A percentile compares a stretch with the other conserved stretches of the same genome.
Evolutionary conservation across 2,329 filamentous ascomycete genomes (phyloP).

Genomic region (Dactylellina drechsleri): DNA sequence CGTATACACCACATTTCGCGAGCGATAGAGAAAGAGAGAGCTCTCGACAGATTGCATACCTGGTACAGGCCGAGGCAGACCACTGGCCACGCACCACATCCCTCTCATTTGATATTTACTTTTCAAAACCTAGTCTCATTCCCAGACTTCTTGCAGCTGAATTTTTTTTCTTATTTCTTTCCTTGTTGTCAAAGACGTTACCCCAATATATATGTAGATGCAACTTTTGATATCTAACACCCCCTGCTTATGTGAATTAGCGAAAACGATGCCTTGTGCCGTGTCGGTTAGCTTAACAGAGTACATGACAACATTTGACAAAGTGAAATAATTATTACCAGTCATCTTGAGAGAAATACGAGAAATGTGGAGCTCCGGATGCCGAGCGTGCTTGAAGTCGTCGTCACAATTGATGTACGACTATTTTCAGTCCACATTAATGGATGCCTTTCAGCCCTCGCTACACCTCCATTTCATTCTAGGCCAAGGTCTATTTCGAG

Average conservation of each 20-base stretch:
- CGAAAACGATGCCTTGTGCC: constrained; percentile 53
- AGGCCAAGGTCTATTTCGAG: too few species aligned
- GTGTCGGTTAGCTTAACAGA: constrained; percentile 49
- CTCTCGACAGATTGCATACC: constrained; percentile 44
- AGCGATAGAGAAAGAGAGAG: constrained; percentile 6
- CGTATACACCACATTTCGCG: too few species aligned
- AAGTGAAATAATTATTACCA: constrained; percentile 27
- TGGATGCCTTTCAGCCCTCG: not conserved
- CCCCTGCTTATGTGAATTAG: constrained; percentile 41
- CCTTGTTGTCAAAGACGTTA: not conserved
- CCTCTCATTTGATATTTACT: not conserved
- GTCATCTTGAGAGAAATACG: constrained; percentile 38
- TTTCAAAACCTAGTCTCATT: too few species aligned
- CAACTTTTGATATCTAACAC: constrained; percentile 23
- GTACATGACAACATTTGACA: constrained; percentile 27
- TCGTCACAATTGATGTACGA: constrained; percentile 14
- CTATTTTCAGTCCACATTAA: constrained; percentile 16
- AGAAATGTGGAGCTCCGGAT: constrained; percentile 46
- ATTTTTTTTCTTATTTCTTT: constrained; percentile 20
- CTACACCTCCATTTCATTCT: too few species aligned
- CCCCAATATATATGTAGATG: constrained; percentile 19
- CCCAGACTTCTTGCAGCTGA: not conserved
- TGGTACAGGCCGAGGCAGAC: constrained; percentile 16
- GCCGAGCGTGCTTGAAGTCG: constrained; percentile 13
- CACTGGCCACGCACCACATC: constrained; percentile 15